Percentiles rank a stretch among this genome's conserved stretches.
phyloP scores from a whole-genome alignment of 1,284 basidiomycete genomes.

The Malassezia equina region DNA sequence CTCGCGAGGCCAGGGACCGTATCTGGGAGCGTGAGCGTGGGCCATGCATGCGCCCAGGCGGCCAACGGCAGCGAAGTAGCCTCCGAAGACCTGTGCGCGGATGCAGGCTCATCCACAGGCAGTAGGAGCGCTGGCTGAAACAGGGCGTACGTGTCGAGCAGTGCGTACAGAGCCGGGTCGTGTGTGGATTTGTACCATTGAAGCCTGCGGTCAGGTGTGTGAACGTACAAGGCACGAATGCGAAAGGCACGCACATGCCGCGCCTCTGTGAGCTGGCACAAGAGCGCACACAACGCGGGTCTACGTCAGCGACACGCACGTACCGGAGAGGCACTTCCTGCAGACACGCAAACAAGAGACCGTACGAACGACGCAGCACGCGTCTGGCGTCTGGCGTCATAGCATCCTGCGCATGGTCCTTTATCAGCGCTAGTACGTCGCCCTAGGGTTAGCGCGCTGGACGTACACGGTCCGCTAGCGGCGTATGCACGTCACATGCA shows the following conservation, averaged over 20 bases:
- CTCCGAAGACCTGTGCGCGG: neutral
- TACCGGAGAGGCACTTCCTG: neutral
- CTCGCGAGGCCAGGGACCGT: conserved; percentile 9
- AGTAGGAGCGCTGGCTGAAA: conserved; percentile 8
- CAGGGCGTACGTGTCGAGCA: conserved; percentile 14
- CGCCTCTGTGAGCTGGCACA: conserved; percentile 9
- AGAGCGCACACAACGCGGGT: neutral
- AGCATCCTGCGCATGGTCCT: neutral
- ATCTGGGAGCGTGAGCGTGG: conserved; percentile 5
- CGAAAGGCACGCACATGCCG: conserved; percentile 12
- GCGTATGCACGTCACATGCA: neutral
- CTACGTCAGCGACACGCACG: neutral
- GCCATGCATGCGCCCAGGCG: conserved; percentile 4
- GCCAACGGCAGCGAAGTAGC: neutral
- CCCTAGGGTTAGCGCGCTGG: neutral
- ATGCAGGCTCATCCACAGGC: conserved; percentile 1
- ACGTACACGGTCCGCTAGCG: neutral
- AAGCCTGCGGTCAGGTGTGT: neutral
- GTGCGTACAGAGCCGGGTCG: neutral
- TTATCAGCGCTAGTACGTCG: neutral
- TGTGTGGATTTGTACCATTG: neutral
- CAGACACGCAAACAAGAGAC: conserved; percentile 3
- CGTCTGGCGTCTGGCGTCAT: neutral
- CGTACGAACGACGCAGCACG: conserved; percentile 5
- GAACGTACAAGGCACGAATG: conserved; percentile 6